phyloP scores from a whole-genome alignment of 1,284 basidiomycete species.

The Irpex sp. region DNA sequence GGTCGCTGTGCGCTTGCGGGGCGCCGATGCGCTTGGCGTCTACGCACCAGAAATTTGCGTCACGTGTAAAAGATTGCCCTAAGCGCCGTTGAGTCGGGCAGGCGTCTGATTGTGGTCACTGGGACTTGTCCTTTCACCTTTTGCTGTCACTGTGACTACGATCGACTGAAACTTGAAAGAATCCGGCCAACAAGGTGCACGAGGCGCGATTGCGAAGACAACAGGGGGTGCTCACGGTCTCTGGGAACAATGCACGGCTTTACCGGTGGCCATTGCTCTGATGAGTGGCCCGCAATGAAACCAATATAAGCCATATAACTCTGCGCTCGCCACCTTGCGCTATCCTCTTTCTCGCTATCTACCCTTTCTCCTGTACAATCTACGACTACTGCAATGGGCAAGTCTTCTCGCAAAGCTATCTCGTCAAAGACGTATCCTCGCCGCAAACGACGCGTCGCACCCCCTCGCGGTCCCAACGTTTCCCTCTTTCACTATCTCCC shows the following conservation, averaged over 20 bases:
- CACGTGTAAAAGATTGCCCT: neutral
- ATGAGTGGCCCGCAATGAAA: neutral
- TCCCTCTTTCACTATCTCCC: neutral
- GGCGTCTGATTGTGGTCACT: neutral
- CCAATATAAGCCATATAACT: neutral
- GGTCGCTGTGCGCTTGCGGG: neutral
- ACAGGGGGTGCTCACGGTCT: neutral
- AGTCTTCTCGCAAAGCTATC: neutral
- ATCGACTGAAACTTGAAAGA: neutral
- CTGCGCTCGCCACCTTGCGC: too few species aligned
- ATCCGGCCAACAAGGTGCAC: neutral
- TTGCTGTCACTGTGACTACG: neutral
- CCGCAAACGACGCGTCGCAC: neutral
- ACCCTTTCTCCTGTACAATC: too few species aligned
- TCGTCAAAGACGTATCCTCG: neutral
- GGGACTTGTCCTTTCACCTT: neutral
- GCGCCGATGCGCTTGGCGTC: neutral
- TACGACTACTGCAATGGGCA: neutral
- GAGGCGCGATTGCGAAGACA: neutral
- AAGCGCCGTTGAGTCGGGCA: neutral
- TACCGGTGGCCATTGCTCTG: neutral
- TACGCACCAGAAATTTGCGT: neutral
- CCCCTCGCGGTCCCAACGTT: neutral
- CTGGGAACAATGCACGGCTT: neutral
- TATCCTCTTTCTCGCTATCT: too few species aligned